phyloP scores from a whole-genome alignment of 306 rosid genomes.

The Macrotyloma uniflorum region DNA sequence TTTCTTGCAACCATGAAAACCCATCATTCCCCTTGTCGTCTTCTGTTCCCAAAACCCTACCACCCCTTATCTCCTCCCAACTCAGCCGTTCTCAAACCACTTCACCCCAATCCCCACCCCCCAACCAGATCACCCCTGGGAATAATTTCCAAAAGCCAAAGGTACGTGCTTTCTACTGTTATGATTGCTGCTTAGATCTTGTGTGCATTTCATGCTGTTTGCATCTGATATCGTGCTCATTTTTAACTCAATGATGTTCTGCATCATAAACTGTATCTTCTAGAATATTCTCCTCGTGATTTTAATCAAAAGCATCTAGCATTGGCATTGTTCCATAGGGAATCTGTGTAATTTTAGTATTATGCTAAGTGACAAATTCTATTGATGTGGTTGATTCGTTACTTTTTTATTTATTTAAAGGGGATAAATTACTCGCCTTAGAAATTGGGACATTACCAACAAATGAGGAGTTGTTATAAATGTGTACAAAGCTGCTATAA shows the following conservation, averaged over 20 bases:
- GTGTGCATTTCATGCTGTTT: background rate
- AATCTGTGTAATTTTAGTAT: background rate
- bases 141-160: conserved; percentile 48
- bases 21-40: conserved; percentile 47
- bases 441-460: background rate
- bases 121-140: conserved; percentile 45
- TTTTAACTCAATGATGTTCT: conserved; percentile 1
- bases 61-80: conserved; percentile 24
- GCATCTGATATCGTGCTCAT: background rate
- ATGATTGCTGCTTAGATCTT: background rate
- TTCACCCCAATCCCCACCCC: conserved; percentile 35
- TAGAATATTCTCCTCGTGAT: conserved; percentile 5
- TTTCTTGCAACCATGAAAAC: conserved; percentile 49
- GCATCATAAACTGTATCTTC: background rate
- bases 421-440: background rate
- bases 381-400: background rate
- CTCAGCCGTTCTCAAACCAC: conserved; percentile 36
- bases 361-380: conserved; percentile 19
- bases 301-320: conserved; percentile 15
- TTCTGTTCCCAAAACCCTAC: conserved; percentile 29
- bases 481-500: background rate
- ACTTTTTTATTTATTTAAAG: background rate
- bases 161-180: conserved; percentile 47
- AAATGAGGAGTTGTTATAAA: background rate
- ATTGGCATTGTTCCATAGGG: background rate